phyloP scores from a whole-genome alignment of 2,329 filamentous ascomycete genomes.

The Aureobasidium lini region DNA sequence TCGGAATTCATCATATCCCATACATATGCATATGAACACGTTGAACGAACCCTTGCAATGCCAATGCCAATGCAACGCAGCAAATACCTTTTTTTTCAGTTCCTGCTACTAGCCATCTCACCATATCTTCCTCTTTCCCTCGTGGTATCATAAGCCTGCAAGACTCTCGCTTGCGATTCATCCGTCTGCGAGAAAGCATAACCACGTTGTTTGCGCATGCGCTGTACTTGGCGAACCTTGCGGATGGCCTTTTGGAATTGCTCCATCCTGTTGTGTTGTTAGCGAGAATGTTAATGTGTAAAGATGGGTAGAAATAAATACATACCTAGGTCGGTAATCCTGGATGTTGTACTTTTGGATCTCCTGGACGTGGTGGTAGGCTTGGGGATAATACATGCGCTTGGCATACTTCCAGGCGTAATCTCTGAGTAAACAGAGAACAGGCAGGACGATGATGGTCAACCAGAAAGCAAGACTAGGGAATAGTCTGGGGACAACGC shows the following conservation, averaged over 20 bases:
- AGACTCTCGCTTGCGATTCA: constrained; percentile 86
- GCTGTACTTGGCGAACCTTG: constrained; percentile 95
- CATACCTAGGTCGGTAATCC: constrained; percentile 88
- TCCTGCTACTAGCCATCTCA: constrained; percentile 66
- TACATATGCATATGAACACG: constrained; percentile 9
- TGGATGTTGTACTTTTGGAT: constrained; percentile 99
- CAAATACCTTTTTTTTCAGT: constrained; percentile 1
- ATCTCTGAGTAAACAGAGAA: constrained; percentile 77
- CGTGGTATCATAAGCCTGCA: constrained; percentile 97
- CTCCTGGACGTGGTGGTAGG: constrained; percentile 97
- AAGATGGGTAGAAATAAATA: constrained; percentile 19
- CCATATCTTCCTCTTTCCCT: constrained; percentile 84
- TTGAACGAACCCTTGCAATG: no score
- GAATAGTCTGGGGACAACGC: constrained; percentile 75
- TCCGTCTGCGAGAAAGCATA: constrained; percentile 98
- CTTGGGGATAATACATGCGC: constrained; percentile 92
- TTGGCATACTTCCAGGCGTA: constrained; percentile 97
- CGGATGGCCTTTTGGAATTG: constrained; percentile 99
- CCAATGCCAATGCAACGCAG: no score
- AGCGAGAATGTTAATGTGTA: constrained; percentile 8
- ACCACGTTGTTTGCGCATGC: constrained; percentile 97
- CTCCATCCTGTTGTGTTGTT: constrained; percentile 64
- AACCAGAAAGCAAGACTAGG: constrained; percentile 82
- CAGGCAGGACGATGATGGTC: constrained; percentile 71
- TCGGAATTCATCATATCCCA: neutral